A percentile compares a stretch with the other conserved stretches of the same genome.
Evolutionary conservation across 2,329 filamentous ascomycete species (phyloP).

Genomic region (Colletotrichum eremochloae): DNA sequence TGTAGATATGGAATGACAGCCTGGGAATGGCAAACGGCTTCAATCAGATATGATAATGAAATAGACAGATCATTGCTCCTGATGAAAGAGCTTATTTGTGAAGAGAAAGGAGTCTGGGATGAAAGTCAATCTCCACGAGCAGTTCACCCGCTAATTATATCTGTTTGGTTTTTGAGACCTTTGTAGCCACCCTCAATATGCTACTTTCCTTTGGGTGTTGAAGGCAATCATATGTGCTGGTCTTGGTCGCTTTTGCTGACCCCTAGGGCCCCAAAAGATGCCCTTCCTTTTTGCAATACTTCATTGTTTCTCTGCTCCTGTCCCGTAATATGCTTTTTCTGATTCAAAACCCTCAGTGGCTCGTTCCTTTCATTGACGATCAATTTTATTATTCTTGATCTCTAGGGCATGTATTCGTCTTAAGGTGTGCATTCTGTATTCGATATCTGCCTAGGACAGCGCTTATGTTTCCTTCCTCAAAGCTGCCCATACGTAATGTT

Average conservation of each 20-base stretch:
- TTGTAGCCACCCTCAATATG: too few species aligned
- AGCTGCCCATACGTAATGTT: neutral
- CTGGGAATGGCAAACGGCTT: neutral
- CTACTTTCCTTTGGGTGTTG: too few species aligned
- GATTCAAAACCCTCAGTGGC: too few species aligned
- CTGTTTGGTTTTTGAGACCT: neutral
- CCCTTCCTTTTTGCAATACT: too few species aligned
- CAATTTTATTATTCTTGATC: neutral
- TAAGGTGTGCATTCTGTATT: neutral
- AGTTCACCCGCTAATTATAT: neutral
- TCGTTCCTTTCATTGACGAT: too few species aligned
- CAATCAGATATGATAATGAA: neutral
- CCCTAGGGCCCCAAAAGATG: too few species aligned
- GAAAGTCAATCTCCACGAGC: neutral
- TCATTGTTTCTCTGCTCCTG: too few species aligned
- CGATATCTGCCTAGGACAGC: too few species aligned
- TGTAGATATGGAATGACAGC: neutral
- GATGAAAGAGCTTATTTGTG: neutral
- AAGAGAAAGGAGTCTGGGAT: neutral
- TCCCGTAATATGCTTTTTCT: too few species aligned
- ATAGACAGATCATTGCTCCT: neutral
- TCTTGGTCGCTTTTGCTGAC: too few species aligned
- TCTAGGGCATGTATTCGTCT: neutral
- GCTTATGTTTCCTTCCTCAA: neutral
- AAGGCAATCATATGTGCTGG: too few species aligned